Evolutionary conservation across 2,329 filamentous ascomycete genomes (phyloP).

Genomic region (Dactylella cylindrospora): DNA sequence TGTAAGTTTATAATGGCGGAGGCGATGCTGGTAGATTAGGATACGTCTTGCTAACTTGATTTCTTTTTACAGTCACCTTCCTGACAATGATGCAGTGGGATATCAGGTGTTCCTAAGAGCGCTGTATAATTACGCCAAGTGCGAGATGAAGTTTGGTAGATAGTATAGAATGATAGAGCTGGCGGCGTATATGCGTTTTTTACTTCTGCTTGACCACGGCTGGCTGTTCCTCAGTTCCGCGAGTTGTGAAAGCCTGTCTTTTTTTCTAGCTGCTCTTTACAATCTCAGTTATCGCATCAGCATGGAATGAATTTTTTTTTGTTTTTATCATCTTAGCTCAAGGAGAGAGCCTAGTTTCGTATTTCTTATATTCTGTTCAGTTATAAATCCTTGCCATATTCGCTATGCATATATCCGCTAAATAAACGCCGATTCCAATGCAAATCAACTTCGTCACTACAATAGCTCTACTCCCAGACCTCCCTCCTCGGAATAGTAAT

Average conservation of each 20-base stretch:
- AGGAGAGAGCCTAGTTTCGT: background rate
- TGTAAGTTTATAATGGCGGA: conserved; percentile 54
- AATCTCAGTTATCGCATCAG: background rate
- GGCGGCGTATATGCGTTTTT: too few relatives aligned
- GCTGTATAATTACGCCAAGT: conserved; percentile 78
- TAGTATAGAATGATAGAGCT: conserved; percentile 52
- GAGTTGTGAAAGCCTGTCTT: too few relatives aligned
- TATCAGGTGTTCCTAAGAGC: conserved; percentile 91
- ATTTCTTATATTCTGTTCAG: conserved; percentile 2
- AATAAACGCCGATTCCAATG: background rate
- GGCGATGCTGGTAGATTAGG: background rate
- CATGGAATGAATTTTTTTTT: background rate
- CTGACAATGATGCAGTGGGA: conserved; percentile 78
- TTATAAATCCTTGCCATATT: background rate
- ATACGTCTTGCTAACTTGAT: background rate
- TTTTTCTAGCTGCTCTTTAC: conserved; percentile 8
- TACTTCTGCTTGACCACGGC: too few relatives aligned
- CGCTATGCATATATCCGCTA: background rate
- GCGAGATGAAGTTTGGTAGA: conserved; percentile 82
- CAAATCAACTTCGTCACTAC: conserved; percentile 7
- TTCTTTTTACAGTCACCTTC: conserved; percentile 56
- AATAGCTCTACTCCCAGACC: too few relatives aligned
- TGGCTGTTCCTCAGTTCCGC: too few relatives aligned
- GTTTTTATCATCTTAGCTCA: conserved; percentile 1
- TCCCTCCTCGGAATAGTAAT: conserved; percentile 2